Evolutionary conservation across 164 flowering plant genomes (phyloP).

Genomic region (grape (Vitis vinifera)): DNA sequence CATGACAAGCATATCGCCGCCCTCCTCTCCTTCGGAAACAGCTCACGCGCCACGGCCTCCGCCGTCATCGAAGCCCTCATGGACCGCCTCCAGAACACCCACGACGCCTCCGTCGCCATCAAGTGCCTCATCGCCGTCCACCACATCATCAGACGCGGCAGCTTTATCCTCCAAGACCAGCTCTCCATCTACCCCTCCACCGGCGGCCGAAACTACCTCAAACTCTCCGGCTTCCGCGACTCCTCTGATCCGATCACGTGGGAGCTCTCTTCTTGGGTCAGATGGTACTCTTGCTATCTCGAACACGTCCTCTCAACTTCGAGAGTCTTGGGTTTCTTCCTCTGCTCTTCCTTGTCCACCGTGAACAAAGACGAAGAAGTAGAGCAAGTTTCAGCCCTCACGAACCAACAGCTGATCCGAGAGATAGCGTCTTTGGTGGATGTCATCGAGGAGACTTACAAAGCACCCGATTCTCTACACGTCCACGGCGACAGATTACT

Average conservation of each 20-base stretch:
- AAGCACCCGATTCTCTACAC: slow-evolving; percentile 40
- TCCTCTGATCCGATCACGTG: slow-evolving; percentile 39
- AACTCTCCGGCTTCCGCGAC: slow-evolving; percentile 71
- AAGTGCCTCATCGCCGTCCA: slow-evolving; percentile 76
- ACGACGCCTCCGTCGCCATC: slow-evolving; percentile 61
- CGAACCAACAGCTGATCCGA: slow-evolving; percentile 42
- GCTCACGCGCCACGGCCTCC: slow-evolving; percentile 72
- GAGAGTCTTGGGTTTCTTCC: slow-evolving; percentile 46
- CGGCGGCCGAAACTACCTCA: slow-evolving; percentile 77
- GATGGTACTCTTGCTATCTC: slow-evolving; percentile 64
- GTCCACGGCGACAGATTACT: slow-evolving; percentile 33
- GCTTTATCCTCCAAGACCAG: slow-evolving; percentile 79
- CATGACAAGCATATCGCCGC: slow-evolving; percentile 38
- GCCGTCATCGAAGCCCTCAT: slow-evolving; percentile 57
- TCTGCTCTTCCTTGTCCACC: slow-evolving; percentile 26
- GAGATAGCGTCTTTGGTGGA: slow-evolving; percentile 48
- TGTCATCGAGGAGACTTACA: slow-evolving; percentile 48
- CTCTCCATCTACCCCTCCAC: slow-evolving; percentile 60
- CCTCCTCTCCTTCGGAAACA: slow-evolving; percentile 54
- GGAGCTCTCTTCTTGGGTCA: slow-evolving; percentile 65
- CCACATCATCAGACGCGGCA: slow-evolving; percentile 50
- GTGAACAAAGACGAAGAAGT: slow-evolving; percentile 13
- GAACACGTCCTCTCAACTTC: slow-evolving; percentile 55
- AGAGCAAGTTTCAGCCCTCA: slow-evolving; percentile 31
- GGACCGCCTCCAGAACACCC: slow-evolving; percentile 71